phyloP scores from a whole-genome alignment of 1,284 basidiomycete species.

The Paramarasmius palmivorus region DNA sequence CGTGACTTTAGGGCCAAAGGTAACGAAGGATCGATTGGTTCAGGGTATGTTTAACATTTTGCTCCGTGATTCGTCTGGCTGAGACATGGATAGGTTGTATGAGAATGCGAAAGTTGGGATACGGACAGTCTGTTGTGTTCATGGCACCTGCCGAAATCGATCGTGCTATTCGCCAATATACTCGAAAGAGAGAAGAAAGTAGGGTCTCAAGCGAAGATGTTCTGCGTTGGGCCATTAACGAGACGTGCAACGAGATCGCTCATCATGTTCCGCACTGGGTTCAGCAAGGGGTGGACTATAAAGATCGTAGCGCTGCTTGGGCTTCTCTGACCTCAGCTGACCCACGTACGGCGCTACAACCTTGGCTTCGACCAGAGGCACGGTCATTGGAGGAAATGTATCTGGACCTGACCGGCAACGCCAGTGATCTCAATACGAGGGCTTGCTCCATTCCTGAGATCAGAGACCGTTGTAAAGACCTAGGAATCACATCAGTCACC shows the following conservation, averaged over 20 bases:
- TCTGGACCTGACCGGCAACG: constrained; percentile 6
- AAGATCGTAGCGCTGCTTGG: constrained; percentile 34
- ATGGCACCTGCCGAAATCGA: constrained; percentile 50
- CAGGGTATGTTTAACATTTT: constrained; percentile 40
- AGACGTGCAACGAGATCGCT: constrained; percentile 45
- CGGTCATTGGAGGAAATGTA: constrained; percentile 40
- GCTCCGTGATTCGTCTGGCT: not conserved
- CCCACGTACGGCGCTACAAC: constrained; percentile 17
- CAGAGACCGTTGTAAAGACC: constrained; percentile 22
- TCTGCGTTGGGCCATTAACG: constrained; percentile 44
- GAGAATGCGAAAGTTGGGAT: constrained; percentile 51
- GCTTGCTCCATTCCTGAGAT: constrained; percentile 23
- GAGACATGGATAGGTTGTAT: constrained; percentile 37
- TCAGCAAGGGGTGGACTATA: constrained; percentile 46
- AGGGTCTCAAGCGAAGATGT: constrained; percentile 34
- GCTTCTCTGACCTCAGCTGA: constrained; percentile 14
- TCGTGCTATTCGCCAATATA: constrained; percentile 33
- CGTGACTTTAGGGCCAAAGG: constrained; percentile 53
- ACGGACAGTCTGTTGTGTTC: constrained; percentile 50
- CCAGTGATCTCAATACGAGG: constrained; percentile 2
- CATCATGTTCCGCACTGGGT: constrained; percentile 43
- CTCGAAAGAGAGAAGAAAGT: constrained; percentile 6
- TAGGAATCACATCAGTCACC: constrained; percentile 25
- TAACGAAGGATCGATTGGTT: constrained; percentile 54
- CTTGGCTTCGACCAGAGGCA: constrained; percentile 42